Percentiles rank a stretch among this genome's conserved stretches.
Evolutionary conservation across 106 monocot species (phyloP).

Genomic region (Dendrobium huoshanense): DNA sequence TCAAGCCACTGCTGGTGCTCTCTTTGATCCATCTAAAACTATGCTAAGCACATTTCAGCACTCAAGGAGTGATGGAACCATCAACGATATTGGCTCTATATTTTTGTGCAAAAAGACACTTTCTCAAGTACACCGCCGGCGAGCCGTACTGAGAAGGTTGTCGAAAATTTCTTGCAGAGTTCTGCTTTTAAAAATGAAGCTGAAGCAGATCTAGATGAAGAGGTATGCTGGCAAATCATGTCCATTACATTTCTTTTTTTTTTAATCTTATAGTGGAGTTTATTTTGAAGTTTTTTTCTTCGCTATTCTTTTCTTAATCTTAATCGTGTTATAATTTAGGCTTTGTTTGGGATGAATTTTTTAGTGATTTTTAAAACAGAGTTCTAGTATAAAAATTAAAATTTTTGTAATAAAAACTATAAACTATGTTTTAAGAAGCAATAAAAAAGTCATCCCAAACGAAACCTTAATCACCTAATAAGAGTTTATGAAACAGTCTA

Average conservation of each 20-base stretch:
- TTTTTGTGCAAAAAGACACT: slow-evolving; percentile 7
- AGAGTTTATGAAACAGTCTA: background rate
- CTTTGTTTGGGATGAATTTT: too few species aligned
- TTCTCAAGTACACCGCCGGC: slow-evolving; percentile 15
- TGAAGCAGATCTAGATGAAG: slow-evolving; percentile 14
- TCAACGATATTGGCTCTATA: background rate
- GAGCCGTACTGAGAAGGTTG: slow-evolving; percentile 46
- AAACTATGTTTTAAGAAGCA: too few species aligned
- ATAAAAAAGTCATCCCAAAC: too few species aligned
- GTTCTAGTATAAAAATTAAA: too few species aligned
- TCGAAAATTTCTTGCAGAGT: slow-evolving; percentile 50
- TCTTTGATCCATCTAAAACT: slow-evolving; percentile 19
- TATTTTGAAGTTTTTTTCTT: background rate
- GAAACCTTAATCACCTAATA: background rate
- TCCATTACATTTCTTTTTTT: background rate
- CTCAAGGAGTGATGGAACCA: slow-evolving; percentile 10
- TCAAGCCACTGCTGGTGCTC: slow-evolving; percentile 7
- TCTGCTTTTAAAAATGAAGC: slow-evolving; percentile 39
- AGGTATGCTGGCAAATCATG: slow-evolving; percentile 20
- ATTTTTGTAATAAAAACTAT: too few species aligned
- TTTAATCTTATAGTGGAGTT: background rate
- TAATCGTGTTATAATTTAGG: background rate
- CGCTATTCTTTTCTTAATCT: background rate
- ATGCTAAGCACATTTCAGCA: slow-evolving; percentile 9
- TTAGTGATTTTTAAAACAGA: too few species aligned